Base-by-base conservation (phyloP, 1,284 basidiomycete species). In the Ustilago tritici region DNA sequence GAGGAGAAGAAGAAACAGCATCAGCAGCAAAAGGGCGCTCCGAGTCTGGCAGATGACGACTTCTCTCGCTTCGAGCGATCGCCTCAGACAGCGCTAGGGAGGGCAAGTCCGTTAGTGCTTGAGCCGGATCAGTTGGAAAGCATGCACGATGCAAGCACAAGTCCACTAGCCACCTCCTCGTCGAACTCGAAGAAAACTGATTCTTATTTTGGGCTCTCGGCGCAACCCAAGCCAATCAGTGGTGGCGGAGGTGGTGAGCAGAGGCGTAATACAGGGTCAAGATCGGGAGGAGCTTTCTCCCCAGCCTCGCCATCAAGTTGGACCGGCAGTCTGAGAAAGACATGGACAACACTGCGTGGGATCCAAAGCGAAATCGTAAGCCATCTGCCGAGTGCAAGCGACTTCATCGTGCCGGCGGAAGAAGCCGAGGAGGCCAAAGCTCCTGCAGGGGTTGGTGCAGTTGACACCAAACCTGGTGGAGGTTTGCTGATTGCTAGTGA, bases 301-400 rank as follows among this genome's bases (percentile, higher is more conserved):
- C 58, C 69, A 7, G 60, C 73, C 12, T 66, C 76, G 1, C 60
- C 71, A 4, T 65, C 66, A 14, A 78, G 76, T 53, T 81, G 77
- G 81, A 73, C 74, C 2, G 78, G 78, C 10, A 78, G 78, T 32
- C 34, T 82, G 54, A 60, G 67, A 17, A 76, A 70, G 65, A 82
- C 80, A 31, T 79, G 80, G 76, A 72, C 72, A 14, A 76, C 79
- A 12, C 54, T 82, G 32, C 69, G 80, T 15, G 76, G 76, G 0
- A 67, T 79, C 17, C 69, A 70, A 23, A 65, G 43, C 47, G 78
- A 77, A 53, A 53, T 80, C 40, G 80, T 53, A 12, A 73, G 58
- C 35, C 80, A 80, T 34, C 41, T 82, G 49, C 80, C 80, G 0
- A 76, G 67, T 35, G 71, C 78, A 12, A 72, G 68, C 38, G 78